Conservation (phyloP, 1,139 yeast species). For the Lipomyces yarrowii region DNA sequence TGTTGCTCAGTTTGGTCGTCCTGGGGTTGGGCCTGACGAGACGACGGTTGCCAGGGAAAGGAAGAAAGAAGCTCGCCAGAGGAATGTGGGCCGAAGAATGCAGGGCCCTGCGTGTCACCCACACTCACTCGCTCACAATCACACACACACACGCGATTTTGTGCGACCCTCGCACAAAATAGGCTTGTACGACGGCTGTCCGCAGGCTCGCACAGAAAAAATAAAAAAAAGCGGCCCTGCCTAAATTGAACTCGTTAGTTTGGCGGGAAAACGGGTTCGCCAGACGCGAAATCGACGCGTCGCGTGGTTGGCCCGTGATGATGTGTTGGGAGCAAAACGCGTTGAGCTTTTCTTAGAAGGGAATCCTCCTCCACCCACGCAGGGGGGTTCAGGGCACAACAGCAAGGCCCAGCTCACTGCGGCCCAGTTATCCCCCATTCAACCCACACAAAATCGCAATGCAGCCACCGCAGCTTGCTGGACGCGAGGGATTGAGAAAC, state of each 20-base stretch:
- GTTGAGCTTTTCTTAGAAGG: background rate
- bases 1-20: background rate
- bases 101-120: background rate
- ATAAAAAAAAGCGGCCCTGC: background rate
- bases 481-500: background rate
- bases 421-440: background rate
- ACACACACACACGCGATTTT: background rate
- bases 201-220: background rate
- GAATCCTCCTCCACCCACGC: too few species aligned
- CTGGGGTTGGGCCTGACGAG: too few species aligned
- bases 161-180: background rate
- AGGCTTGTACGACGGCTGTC: background rate
- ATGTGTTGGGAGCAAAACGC: background rate
- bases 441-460: background rate
- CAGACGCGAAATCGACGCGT: background rate
- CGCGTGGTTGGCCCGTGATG: background rate
- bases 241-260: background rate
- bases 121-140: background rate
- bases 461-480: background rate
- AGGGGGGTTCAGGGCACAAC: background rate
- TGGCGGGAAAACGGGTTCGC: too few species aligned
- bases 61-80: background rate
- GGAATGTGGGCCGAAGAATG: constrained; percentile 1
- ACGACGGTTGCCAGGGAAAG: background rate
- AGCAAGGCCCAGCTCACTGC: background rate